phyloP scores from a whole-genome alignment of 768 basidiomycete species.

The Termitomyces sp. region DNA sequence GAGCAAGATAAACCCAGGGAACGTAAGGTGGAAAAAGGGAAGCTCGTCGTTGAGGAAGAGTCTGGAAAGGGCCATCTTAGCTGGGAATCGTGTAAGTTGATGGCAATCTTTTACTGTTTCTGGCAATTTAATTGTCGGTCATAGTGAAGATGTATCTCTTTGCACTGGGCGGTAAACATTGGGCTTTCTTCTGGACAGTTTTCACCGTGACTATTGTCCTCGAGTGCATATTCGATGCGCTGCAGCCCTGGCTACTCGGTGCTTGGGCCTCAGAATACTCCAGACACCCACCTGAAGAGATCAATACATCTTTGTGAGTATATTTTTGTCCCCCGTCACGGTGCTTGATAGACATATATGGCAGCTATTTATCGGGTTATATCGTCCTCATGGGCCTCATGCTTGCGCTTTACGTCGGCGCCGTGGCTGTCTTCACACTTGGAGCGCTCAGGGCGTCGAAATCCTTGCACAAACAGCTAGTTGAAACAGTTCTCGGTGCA shows the following conservation, averaged over 20 bases:
- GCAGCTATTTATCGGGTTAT: conserved; percentile 26
- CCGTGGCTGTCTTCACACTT: conserved; percentile 34
- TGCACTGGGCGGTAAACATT: conserved; percentile 31
- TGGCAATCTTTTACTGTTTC: conserved; percentile 11
- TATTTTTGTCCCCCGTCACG: background rate
- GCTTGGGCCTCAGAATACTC: background rate
- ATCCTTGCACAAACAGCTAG: conserved; percentile 46
- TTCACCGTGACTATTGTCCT: conserved; percentile 15
- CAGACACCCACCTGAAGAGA: background rate
- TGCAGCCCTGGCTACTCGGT: background rate
- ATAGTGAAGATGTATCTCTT: conserved; percentile 34
- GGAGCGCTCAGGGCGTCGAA: conserved; percentile 53
- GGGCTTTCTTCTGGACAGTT: conserved; percentile 26
- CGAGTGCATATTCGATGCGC: background rate
- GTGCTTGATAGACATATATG: background rate
- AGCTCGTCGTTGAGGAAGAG: conserved; percentile 30
- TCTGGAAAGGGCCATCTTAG: conserved; percentile 62
- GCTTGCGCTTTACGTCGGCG: conserved; percentile 26
- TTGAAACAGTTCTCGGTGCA: conserved; percentile 53
- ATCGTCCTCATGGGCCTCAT: conserved; percentile 27
- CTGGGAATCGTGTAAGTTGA: conserved; percentile 38
- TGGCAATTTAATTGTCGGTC: conserved; percentile 11
- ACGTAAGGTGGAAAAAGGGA: background rate
- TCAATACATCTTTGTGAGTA: background rate
- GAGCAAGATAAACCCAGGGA: background rate